Evolutionary conservation across 2,329 filamentous ascomycete species (phyloP), one percentile per base, ranked within the genome.

Genomic region (Diplodia seriata): DNA sequence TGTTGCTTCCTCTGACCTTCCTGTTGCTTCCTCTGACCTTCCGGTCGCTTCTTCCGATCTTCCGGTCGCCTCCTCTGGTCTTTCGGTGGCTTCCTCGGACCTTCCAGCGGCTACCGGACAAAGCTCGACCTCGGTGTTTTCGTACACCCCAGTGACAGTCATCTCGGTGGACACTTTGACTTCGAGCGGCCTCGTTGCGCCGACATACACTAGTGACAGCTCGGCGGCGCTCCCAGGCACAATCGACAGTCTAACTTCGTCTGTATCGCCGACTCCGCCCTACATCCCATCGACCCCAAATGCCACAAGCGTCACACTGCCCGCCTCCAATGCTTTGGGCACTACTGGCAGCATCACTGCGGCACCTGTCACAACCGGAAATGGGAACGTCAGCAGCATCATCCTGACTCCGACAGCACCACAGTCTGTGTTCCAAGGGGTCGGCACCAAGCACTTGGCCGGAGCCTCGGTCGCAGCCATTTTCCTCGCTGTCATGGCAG

Each of bases 381-480:
- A 51, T 29, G 54, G 54, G n/a, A 66, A 66, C 51, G 26, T 66
- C 26, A 66, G 64, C 53, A 66, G 64, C 64, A 51, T 40, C 12
- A 7, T 50, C 31, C 40, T 56, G 49, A 56, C n/a, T 14, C 53
- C 64, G 15, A 66, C 53, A 2, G 54, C 40, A 18, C 40, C 40
- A 7, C 7, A 38, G 29, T 36, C 64, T n/a, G 26, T 59, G 31
- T 50, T 57, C n/a, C 38, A 63, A 31, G 59, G 59, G 9, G 29
- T 63, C 8, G 59, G 59, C 59, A 36, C 20, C 47, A 63, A 63
- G 43, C 47, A 26, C 12, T 26, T n/a, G 9, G 29, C 4, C 9
- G 47, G 43, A 36, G 6, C 14, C 12, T 51, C 59, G 18, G 29
- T 29, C 47, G 36, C 20, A 14, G 14, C 50, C 15, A 29, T 65